phyloP scores from a whole-genome alignment of 495 filamentous ascomycete species.

The Penicillium angulare region DNA sequence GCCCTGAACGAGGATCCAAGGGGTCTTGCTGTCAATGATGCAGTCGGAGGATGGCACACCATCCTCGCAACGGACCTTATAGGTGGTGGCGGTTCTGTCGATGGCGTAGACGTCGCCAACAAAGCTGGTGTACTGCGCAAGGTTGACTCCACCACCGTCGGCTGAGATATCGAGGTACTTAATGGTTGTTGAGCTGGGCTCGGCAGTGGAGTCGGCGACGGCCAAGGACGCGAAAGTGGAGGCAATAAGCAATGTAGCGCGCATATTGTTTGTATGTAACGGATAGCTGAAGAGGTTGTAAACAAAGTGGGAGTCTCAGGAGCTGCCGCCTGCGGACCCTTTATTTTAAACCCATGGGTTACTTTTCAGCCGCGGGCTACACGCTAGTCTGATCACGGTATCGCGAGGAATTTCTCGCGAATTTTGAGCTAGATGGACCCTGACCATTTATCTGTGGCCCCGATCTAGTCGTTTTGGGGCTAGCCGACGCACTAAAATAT shows the following conservation, averaged over 20 bases:
- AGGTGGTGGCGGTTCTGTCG: constrained; percentile 1
- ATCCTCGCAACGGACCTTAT: not conserved
- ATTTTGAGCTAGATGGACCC: not conserved
- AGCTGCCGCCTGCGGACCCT: too few species aligned
- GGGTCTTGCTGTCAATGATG: not conserved
- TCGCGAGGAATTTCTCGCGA: too few species aligned
- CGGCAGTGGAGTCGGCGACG: not conserved
- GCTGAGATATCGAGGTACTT: not conserved
- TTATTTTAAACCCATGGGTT: too few species aligned
- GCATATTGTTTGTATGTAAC: constrained; percentile 1
- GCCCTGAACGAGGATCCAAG: not conserved
- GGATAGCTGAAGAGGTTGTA: not conserved
- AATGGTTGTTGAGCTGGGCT: not conserved
- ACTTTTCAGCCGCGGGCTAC: too few species aligned
- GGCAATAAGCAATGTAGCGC: not conserved
- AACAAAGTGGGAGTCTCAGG: not conserved
- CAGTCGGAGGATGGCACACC: not conserved
- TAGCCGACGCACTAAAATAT: not conserved
- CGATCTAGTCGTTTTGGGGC: not conserved
- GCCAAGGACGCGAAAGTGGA: not conserved
- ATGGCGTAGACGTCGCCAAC: not conserved
- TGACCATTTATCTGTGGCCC: not conserved
- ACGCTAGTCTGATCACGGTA: too few species aligned
- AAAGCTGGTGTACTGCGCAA: not conserved
- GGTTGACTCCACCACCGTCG: not conserved